These are phyloP conservation scores for Apophysomyces trapeziformis DNA, from an alignment of 371 early-diverging fungal species.

Conservation along the genomic window DNA sequence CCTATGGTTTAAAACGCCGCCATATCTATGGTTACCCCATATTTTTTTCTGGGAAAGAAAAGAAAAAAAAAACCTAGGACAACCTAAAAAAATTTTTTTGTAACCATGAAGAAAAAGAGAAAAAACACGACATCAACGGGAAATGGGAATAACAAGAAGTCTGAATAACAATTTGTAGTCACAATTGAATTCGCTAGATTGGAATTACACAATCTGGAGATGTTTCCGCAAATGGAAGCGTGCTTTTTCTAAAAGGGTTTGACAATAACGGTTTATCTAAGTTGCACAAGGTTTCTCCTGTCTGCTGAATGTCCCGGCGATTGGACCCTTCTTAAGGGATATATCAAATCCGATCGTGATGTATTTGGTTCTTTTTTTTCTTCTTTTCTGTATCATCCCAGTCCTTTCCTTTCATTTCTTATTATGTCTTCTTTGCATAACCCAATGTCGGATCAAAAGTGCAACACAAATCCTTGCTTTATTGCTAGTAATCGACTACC, in stretches of 20 bases:
- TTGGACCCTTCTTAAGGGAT: neutral
- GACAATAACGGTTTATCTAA: constrained; percentile 8
- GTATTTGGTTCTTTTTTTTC: neutral
- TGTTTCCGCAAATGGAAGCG: constrained; percentile 1
- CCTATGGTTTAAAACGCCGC: neutral
- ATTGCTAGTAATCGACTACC: neutral
- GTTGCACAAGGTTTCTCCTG: constrained; percentile 8
- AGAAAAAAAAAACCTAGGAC: too few species aligned
- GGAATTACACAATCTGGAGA: neutral
- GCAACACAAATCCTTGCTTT: neutral
- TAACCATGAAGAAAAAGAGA: too few species aligned
- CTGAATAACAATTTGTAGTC: neutral
- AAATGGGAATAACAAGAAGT: too few species aligned
- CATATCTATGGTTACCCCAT: neutral
- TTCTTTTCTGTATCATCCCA: neutral
- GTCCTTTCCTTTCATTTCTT: neutral
- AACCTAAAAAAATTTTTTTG: neutral
- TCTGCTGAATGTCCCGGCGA: neutral
- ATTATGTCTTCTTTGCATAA: constrained; percentile 2
- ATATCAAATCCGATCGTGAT: neutral
- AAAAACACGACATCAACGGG: too few species aligned
- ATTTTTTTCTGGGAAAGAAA: neutral
- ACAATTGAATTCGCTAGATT: neutral
- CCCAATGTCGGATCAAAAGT: constrained; percentile 4
- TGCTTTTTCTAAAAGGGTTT: constrained; percentile 3